Base-by-base conservation (phyloP, 2,329 filamentous ascomycete genomes). In the Diplodia corticola region DNA sequence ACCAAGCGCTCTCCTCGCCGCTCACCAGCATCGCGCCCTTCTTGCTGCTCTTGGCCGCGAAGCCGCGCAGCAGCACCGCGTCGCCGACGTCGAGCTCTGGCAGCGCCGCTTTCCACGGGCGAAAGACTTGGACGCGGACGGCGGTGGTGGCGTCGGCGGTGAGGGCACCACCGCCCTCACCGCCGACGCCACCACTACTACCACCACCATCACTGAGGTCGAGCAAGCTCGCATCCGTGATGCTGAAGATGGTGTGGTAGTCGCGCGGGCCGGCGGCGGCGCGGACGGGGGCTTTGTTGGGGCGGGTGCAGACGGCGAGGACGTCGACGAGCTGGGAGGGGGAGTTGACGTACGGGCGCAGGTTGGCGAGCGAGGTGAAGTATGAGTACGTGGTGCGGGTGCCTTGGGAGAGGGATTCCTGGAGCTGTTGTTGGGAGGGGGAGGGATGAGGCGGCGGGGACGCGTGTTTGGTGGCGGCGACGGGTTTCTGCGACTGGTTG, bases 1-100 rank as follows among this genome's bases (percentile, higher is more conserved):
- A 82, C 82, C 82, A 84, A 2, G 74, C 75, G 63, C 79, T 81
- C 55, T 78, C 76, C 5, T 81, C 80, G 1, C 71, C 74, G 37
- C 79, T 82, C 9, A 79, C 61, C 9, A 84, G 57, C 51, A 64
- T 67, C 17, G 69, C 73, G 71, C 57, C 73, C n/a, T 73, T 70
- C 55, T 80, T 79, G 17, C 74, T 68, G 15, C 75, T 79, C 70
- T 77, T 79, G n/a, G 83, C 81, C 0, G 63, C 67, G 54, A 84
- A 83, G 0, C 70, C 72, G 4, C 81, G 74, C 3, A 83, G 71
- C 26, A 84, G 68, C 0, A 84, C 71, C 0, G 82, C 75, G 49
- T 84, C 82, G 26, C 82, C 82, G 0, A 69, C 65, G 0, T 77
- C 71, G 2, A 78, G 77, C 2, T 72, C 70, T 0, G 82, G 82